Evolutionary conservation across 345 rosid species (phyloP), one percentile per base, ranked within the genome.

Genomic region (Erucastrum elatum): DNA sequence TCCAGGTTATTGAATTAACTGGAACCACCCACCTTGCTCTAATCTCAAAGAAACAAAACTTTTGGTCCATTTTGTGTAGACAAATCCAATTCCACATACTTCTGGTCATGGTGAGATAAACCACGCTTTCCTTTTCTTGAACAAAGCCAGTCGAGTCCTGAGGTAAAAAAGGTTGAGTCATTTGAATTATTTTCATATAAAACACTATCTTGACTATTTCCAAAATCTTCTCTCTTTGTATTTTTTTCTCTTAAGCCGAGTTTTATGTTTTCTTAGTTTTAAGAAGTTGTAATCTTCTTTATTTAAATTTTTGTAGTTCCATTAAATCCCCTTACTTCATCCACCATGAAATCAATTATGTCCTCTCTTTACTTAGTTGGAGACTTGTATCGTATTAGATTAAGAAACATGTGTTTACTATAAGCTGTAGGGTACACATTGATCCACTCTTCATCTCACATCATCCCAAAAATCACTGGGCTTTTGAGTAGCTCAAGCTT

Each of bases 11-110:
- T 51, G 46, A 35, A 6, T 63, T 70, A 77, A 71, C 75, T 69
- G 64, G 81, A 77, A 64, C 75, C 71, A 77, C 76, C 21, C 56
- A 51, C 56, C 21, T 51, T 51, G 56, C 56, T 51, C 56, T 4
- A 51, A 51, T 51, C 21, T 51, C 56, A 51, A 51, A 51, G 56
- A 51, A n/a, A n/a, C 56, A 51, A 51, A 51, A n/a, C 56, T 51
- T n/a, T 8, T 51, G 56, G 17, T 51, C 56, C 56, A 17, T 51
- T 46, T 51, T 51, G 17, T 51, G 21, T n/a, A 51, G 56, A n/a
- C 17, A 51, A 51, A 51, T n/a, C 21, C 56, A 51, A 51, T 51
- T n/a, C 17, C 56, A 51, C 56, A 51, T 16, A 51, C 56, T 51
- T n/a, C 56, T n/a, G 56, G 56, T 51, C 56, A 51, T 5, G 56